phyloP scores from a whole-genome alignment of 1,284 basidiomycete species.

The Afroboletus lepidellus region DNA sequence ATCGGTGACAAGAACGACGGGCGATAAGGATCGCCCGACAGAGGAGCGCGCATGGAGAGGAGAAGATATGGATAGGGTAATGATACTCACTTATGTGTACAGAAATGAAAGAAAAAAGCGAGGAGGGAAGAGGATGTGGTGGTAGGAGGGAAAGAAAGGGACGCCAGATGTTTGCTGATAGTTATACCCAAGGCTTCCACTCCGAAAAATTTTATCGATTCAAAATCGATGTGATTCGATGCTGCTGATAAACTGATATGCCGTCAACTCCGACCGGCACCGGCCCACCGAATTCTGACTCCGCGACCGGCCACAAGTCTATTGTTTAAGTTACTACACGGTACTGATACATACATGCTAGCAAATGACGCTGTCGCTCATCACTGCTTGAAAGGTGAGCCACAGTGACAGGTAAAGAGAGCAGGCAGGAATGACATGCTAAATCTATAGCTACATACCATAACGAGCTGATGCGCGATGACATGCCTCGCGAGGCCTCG shows the following conservation, averaged over 20 bases:
- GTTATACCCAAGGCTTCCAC: slow-evolving; percentile 50
- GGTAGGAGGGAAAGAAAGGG: slow-evolving; percentile 46
- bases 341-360: slow-evolving; percentile 15
- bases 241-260: slow-evolving; percentile 41
- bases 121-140: slow-evolving; percentile 48
- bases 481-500: slow-evolving; percentile 31
- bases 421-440: slow-evolving; percentile 6
- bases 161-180: slow-evolving; percentile 49
- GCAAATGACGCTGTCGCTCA: slow-evolving; percentile 4
- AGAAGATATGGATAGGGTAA: background rate
- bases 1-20: slow-evolving; percentile 25
- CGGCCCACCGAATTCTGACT: slow-evolving; percentile 16
- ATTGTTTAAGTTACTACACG: slow-evolving; percentile 2
- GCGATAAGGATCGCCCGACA: slow-evolving; percentile 4
- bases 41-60: slow-evolving; percentile 1
- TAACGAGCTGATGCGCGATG: background rate
- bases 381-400: background rate
- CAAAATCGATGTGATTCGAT: slow-evolving; percentile 51
- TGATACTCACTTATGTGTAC: slow-evolving; percentile 46
- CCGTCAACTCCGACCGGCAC: slow-evolving; percentile 33
- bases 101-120: slow-evolving; percentile 36
- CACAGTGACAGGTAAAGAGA: slow-evolving; percentile 22
- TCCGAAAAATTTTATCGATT: slow-evolving; percentile 57
- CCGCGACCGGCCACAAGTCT: slow-evolving; percentile 9
- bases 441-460: slow-evolving; percentile 13